Percentiles rank a stretch among this genome's conserved stretches.
Evolutionary conservation across 2,329 filamentous ascomycete species (phyloP).

Genomic region (Laburnicola sp.): DNA sequence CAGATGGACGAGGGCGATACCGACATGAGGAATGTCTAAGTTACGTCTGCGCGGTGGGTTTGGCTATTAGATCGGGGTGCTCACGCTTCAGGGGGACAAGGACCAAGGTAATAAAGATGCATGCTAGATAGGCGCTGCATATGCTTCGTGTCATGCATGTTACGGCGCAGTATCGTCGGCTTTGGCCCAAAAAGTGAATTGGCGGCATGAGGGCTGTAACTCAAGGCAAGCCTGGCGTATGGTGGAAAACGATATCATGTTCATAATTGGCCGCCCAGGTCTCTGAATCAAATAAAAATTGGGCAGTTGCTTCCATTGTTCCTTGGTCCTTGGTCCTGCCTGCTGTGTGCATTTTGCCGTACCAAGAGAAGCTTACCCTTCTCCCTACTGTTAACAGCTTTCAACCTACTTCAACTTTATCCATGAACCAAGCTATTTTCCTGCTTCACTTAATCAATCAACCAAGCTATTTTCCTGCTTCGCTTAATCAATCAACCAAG

Average conservation of each 20-base stretch:
- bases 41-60: conserved; percentile 1
- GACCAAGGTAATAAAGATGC: conserved; percentile 12
- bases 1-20: conserved; percentile 32
- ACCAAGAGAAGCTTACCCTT: too few species aligned
- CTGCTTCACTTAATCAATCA: too few species aligned
- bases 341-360: too few species aligned
- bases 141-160: neutral
- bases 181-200: neutral
- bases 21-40: conserved; percentile 36
- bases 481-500: too few species aligned
- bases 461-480: too few species aligned
- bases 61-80: conserved; percentile 25
- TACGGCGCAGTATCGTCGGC: neutral
- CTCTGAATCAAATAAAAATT: too few species aligned
- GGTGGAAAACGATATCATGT: neutral
- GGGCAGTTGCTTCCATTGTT: too few species aligned
- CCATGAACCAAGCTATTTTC: too few species aligned
- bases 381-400: too few species aligned
- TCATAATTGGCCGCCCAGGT: too few species aligned
- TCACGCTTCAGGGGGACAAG: conserved; percentile 30
- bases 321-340: too few species aligned
- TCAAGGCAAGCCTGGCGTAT: neutral
- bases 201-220: neutral
- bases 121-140: neutral
- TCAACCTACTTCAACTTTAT: too few species aligned